Conservation (phyloP, 306 rosid species). For the Herpetospermum pedunculosum region DNA sequence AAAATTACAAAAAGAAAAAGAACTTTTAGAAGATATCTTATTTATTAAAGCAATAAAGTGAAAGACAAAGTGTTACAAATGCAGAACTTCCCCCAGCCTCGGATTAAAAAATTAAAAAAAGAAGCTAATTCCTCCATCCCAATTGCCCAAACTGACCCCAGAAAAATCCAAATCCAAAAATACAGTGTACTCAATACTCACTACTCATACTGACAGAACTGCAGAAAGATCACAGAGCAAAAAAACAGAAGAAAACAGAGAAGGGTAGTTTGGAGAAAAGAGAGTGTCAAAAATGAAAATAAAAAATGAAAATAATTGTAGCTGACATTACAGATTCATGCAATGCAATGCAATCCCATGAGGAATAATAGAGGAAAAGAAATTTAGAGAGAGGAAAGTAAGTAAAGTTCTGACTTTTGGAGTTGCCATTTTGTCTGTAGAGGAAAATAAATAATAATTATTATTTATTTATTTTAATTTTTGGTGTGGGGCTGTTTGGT, state of each 20-base stretch:
- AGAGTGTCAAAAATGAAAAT: neutral
- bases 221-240: neutral
- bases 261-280: slow-evolving; percentile 4
- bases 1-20: neutral
- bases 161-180: neutral
- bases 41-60: neutral
- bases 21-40: neutral
- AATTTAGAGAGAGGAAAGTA: neutral
- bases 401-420: slow-evolving; percentile 7
- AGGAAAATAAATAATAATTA: neutral
- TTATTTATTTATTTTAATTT: neutral
- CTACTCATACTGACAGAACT: neutral
- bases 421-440: slow-evolving; percentile 7
- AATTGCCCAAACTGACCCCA: slow-evolving; percentile 8
- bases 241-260: neutral
- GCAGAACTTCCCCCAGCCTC: neutral
- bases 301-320: neutral
- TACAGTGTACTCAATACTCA: no score
- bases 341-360: neutral
- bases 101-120: neutral
- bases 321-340: neutral
- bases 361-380: neutral
- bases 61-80: neutral
- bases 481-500: neutral
- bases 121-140: neutral